Conservation (phyloP, 1,284 basidiomycete species). For the Apiotrichum mycotoxinovorans region DNA sequence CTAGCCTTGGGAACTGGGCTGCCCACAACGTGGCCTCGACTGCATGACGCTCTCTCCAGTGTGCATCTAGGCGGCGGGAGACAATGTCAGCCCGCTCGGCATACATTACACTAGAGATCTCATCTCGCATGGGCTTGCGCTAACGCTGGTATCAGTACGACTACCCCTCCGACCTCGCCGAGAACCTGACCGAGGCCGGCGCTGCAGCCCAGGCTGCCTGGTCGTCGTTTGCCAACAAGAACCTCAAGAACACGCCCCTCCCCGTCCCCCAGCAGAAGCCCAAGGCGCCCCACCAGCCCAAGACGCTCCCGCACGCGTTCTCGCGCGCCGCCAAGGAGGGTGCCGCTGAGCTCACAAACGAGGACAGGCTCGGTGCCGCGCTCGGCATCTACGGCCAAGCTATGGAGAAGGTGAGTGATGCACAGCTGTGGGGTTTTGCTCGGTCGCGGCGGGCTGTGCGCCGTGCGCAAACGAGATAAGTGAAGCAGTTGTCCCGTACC, state of each 20-base stretch:
- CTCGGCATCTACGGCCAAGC: constrained; percentile 74
- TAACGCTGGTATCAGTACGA: constrained; percentile 63
- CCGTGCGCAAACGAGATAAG: no score
- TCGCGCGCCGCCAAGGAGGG: constrained; percentile 73
- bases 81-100: no score
- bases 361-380: constrained; percentile 70
- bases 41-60: background rate
- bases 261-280: constrained; percentile 64
- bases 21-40: background rate
- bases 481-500: no score
- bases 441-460: no score
- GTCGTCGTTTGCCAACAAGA: constrained; percentile 78
- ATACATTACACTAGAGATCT: no score
- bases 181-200: constrained; percentile 54
- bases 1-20: no score
- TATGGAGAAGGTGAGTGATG: constrained; percentile 64
- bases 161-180: constrained; percentile 61
- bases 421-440: background rate
- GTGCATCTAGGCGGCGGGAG: no score
- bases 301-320: constrained; percentile 93
- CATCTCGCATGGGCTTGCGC: no score
- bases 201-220: constrained; percentile 72
- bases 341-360: constrained; percentile 58
- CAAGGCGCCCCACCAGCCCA: constrained; percentile 55
- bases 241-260: constrained; percentile 84